A percentile compares a stretch with the other conserved stretches of the same genome.
Conservation (phyloP, 495 filamentous ascomycete genomes). For the Echria macrotheca region DNA sequence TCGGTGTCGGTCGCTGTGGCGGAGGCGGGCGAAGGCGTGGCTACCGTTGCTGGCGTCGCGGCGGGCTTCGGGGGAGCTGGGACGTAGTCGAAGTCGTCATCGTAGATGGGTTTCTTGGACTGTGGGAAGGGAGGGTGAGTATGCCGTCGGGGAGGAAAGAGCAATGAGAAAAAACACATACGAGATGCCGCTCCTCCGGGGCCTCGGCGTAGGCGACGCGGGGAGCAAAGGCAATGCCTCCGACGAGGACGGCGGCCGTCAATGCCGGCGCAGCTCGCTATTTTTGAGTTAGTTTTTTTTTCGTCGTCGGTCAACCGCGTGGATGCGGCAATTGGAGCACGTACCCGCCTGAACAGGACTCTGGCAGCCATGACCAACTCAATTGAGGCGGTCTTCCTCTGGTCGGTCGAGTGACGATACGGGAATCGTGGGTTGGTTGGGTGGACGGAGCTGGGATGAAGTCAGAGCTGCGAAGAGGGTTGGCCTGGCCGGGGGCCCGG, state of each 20-base stretch:
- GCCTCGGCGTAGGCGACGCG: constrained; percentile 43
- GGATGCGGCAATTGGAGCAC: neutral
- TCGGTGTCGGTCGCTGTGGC: constrained; percentile 29
- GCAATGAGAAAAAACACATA: constrained; percentile 16
- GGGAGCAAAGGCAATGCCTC: constrained; percentile 40
- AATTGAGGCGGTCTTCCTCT: constrained; percentile 29
- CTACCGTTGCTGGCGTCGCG: neutral
- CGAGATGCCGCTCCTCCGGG: constrained; percentile 30
- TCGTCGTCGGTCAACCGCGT: neutral
- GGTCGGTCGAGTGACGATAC: constrained; percentile 3
- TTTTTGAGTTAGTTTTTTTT: constrained; percentile 7
- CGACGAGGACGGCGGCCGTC: constrained; percentile 41
- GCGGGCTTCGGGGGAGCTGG: constrained; percentile 28
- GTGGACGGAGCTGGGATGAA: constrained; percentile 1
- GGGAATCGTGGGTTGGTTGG: no score
- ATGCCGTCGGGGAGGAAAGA: neutral
- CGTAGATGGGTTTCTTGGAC: constrained; percentile 83
- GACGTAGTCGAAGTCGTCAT: constrained; percentile 58
- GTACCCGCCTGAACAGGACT: constrained; percentile 47
- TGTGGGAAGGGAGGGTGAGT: constrained; percentile 16
- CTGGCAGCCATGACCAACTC: constrained; percentile 46
- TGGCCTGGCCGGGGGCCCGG: neutral
- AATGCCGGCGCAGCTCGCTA: constrained; percentile 44
- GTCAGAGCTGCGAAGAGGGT: constrained; percentile 7
- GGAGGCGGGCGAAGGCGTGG: constrained; percentile 20